Conservation (phyloP, 1,284 basidiomycete genomes). For the Inonotus obliquus region DNA sequence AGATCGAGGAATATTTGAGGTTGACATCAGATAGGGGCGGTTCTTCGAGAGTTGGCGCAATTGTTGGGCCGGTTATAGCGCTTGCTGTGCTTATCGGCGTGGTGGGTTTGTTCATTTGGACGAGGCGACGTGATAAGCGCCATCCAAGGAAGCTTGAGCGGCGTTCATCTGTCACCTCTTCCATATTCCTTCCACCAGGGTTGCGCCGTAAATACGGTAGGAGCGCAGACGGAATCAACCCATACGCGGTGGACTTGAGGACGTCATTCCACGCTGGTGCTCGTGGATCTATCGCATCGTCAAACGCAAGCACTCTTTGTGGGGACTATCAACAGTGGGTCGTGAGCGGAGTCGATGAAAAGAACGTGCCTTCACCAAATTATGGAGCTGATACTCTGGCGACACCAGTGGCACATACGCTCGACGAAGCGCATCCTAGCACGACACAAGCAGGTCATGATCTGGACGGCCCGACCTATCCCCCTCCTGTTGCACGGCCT, state of each 20-base stretch:
- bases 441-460: not conserved
- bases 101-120: constrained; percentile 8
- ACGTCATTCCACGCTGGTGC: not conserved
- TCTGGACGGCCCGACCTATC: not conserved
- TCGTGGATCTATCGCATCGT: not conserved
- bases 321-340: not conserved
- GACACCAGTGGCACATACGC: not conserved
- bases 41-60: not conserved
- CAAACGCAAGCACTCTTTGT: not conserved
- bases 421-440: not conserved
- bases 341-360: not conserved
- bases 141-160: not conserved
- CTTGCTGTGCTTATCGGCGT: not conserved
- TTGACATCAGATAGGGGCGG: not conserved
- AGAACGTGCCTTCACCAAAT: not conserved
- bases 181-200: constrained; percentile 5
- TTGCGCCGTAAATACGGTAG: not conserved
- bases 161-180: constrained; percentile 2
- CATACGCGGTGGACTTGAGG: constrained; percentile 3
- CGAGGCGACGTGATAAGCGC: constrained; percentile 1
- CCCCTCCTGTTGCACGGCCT: not conserved
- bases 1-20: not conserved
- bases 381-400: not conserved
- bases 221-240: not conserved
- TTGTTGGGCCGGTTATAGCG: constrained; percentile 14